Conservation (phyloP, 2,329 filamentous ascomycete genomes). For the Aspergillus persii region DNA sequence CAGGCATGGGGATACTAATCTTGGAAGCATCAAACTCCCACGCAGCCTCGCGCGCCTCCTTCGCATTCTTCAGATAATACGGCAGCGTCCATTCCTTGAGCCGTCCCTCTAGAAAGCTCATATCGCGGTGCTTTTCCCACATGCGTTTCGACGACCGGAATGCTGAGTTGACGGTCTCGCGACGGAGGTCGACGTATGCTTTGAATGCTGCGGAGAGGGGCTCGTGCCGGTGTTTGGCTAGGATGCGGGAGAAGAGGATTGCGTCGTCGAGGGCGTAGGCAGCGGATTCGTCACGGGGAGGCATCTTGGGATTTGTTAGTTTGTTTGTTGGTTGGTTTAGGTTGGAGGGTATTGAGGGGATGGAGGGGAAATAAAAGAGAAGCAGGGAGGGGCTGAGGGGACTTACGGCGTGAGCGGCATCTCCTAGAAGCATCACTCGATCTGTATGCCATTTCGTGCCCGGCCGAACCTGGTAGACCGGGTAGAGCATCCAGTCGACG, state of each 20-base stretch:
- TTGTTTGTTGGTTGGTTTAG: neutral
- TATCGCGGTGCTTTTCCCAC: constrained; percentile 41
- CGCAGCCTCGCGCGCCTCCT: constrained; percentile 27
- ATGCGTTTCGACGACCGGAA: constrained; percentile 40
- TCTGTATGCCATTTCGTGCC: constrained; percentile 41
- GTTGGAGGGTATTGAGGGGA: neutral
- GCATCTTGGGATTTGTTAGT: constrained; percentile 38
- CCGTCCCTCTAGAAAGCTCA: constrained; percentile 34
- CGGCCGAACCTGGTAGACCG: constrained; percentile 42
- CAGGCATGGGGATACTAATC: constrained; percentile 29
- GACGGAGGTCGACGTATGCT: constrained; percentile 39
- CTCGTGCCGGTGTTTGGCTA: constrained; percentile 33
- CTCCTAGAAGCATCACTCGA: constrained; percentile 44
- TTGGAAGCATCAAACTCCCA: constrained; percentile 40
- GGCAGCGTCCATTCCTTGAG: constrained; percentile 42
- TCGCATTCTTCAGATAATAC: constrained; percentile 30
- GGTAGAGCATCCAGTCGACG: constrained; percentile 45
- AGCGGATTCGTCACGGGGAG: constrained; percentile 47
- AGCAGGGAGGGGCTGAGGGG: no score
- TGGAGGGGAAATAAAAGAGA: neutral
- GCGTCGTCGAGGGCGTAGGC: constrained; percentile 47
- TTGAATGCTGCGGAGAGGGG: constrained; percentile 34
- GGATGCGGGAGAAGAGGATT: constrained; percentile 42
- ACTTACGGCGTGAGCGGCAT: constrained; percentile 49
- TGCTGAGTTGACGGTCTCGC: constrained; percentile 37